A percentile compares a stretch with the other conserved stretches of the same genome.
These are phyloP conservation scores for Phenoliferia sp. DNA, from an alignment of 1,284 basidiomycete species.

Conservation along the genomic window DNA sequence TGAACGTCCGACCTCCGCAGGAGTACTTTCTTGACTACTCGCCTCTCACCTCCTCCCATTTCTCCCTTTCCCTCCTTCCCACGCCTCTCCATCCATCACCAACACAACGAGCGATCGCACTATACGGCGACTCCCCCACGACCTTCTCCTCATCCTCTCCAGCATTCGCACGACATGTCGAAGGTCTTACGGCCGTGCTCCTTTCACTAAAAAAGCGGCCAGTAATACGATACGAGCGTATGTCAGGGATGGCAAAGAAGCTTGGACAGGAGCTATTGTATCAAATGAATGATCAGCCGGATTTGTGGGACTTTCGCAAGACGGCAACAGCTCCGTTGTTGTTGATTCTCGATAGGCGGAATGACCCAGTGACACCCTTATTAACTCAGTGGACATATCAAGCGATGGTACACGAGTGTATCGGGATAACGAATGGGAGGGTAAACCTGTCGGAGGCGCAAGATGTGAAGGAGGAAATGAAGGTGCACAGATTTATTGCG, in stretches of 20 bases:
- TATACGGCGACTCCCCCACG: constrained; percentile 35
- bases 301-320: constrained; percentile 52
- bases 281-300: constrained; percentile 40
- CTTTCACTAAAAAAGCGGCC: constrained; percentile 90
- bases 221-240: constrained; percentile 87
- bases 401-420: constrained; percentile 96
- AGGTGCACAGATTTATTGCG: constrained; percentile 51
- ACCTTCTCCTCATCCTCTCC: constrained; percentile 52
- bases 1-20: constrained; percentile 44
- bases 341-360: constrained; percentile 70
- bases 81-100: constrained; percentile 50
- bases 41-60: constrained; percentile 77
- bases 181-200: constrained; percentile 80
- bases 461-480: constrained; percentile 78
- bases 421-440: constrained; percentile 90
- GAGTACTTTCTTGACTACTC: constrained; percentile 95
- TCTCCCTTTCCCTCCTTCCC: constrained; percentile 61
- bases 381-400: constrained; percentile 99
- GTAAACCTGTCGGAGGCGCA: constrained; percentile 81
- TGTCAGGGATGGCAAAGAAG: constrained; percentile 86
- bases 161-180: constrained; percentile 70
- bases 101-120: constrained; percentile 15
- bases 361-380: constrained; percentile 97
- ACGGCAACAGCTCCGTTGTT: constrained; percentile 52
- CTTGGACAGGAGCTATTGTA: constrained; percentile 74